A percentile compares a stretch with the other conserved stretches of the same genome.
Conservation (phyloP, 108 stramenopile genomes). For the Skeletonema costatum region DNA sequence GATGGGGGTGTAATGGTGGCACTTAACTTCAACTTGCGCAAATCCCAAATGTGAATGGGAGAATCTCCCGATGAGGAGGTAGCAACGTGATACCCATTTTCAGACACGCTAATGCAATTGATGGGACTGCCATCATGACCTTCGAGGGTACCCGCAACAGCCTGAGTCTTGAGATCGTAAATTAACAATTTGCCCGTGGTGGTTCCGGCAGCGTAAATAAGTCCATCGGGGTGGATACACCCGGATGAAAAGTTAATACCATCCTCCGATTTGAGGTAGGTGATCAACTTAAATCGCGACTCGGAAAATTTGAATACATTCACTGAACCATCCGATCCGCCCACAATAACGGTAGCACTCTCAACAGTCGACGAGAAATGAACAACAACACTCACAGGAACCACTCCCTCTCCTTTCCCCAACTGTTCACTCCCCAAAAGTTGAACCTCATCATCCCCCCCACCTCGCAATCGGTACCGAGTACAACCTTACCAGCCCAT, state of each 20-base stretch:
- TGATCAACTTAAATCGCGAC: conserved; percentile 15
- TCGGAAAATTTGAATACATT: conserved; percentile 18
- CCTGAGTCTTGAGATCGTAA: conserved; percentile 89
- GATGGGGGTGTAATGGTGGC: conserved; percentile 52
- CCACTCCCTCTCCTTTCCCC: background rate
- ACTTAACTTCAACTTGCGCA: conserved; percentile 76
- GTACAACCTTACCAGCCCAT: conserved; percentile 24
- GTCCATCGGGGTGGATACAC: conserved; percentile 91
- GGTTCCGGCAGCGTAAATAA: conserved; percentile 78
- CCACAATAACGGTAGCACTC: conserved; percentile 29
- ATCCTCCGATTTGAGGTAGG: conserved; percentile 18
- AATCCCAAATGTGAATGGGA: conserved; percentile 79
- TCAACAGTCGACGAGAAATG: conserved; percentile 58
- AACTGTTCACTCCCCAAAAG: conserved; percentile 7
- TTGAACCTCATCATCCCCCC: background rate
- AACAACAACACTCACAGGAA: conserved; percentile 39
- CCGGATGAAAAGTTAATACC: conserved; percentile 54
- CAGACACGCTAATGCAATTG: conserved; percentile 71
- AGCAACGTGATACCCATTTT: conserved; percentile 90
- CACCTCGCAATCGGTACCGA: conserved; percentile 6
- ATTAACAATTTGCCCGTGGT: conserved; percentile 56
- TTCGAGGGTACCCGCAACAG: conserved; percentile 59
- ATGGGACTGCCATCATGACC: conserved; percentile 51
- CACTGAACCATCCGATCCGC: conserved; percentile 7
- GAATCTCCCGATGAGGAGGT: conserved; percentile 41